A percentile compares a stretch with the other conserved stretches of the same genome.
Evolutionary conservation across 352 stramenopile genomes (phyloP).

Genomic region (Phytopythium sindhum): DNA sequence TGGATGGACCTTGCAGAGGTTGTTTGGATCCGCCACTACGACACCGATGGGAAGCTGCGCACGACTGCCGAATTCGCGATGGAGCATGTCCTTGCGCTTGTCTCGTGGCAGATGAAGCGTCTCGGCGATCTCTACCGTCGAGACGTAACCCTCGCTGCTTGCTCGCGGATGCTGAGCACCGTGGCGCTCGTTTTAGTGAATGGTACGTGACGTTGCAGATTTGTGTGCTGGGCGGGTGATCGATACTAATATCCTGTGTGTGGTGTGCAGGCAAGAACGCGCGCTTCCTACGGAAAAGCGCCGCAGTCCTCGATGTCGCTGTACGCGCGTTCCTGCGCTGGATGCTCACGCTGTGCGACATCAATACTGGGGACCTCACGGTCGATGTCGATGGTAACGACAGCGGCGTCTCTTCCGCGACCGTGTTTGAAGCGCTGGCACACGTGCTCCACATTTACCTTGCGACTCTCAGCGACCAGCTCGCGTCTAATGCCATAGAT

Average conservation of each 20-base stretch:
- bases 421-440: slow-evolving; percentile 12
- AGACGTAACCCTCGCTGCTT: slow-evolving; percentile 5
- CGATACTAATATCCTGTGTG: slow-evolving; percentile 1
- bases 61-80: slow-evolving; percentile 12
- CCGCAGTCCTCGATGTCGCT: slow-evolving; percentile 18
- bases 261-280: slow-evolving; percentile 19
- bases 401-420: background rate
- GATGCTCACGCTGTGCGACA: slow-evolving; percentile 4
- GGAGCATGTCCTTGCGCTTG: slow-evolving; percentile 14
- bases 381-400: background rate
- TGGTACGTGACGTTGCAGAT: slow-evolving; percentile 7
- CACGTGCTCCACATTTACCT: slow-evolving; percentile 22
- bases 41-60: slow-evolving; percentile 27
- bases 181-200: slow-evolving; percentile 23
- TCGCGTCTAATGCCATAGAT: background rate
- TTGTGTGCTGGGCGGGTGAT: background rate
- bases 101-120: slow-evolving; percentile 11
- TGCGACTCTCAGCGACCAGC: slow-evolving; percentile 14
- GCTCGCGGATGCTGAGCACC: slow-evolving; percentile 14
- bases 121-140: background rate
- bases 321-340: slow-evolving; percentile 8
- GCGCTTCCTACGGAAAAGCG: slow-evolving; percentile 3
- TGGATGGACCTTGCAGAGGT: slow-evolving; percentile 27
- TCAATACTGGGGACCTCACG: background rate
- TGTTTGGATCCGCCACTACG: slow-evolving; percentile 31